A percentile compares a stretch with the other conserved stretches of the same genome.
These are phyloP conservation scores for Laburnicola sp. DNA, from an alignment of 2,329 filamentous ascomycete genomes.

Conservation along the genomic window DNA sequence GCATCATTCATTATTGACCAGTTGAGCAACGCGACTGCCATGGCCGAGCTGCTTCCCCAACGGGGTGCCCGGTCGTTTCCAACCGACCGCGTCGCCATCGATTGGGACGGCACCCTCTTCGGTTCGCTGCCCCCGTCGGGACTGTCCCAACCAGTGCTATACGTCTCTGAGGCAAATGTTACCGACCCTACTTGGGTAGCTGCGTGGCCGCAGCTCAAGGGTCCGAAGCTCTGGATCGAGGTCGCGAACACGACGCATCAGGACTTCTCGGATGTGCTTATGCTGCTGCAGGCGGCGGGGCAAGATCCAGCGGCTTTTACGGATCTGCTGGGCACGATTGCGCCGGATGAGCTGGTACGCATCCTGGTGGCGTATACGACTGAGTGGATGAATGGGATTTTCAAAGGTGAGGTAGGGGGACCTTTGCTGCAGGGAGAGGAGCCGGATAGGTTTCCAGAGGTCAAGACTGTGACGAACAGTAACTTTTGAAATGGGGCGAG, in stretches of 20 bases:
- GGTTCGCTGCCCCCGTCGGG: slow-evolving; percentile 18
- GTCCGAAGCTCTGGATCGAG: slow-evolving; percentile 28
- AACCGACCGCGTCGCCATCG: slow-evolving; percentile 22
- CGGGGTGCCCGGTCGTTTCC: slow-evolving; percentile 15
- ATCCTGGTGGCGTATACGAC: slow-evolving; percentile 20
- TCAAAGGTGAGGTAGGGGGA: slow-evolving; percentile 20
- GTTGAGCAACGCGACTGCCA: slow-evolving; percentile 25
- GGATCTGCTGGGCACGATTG: slow-evolving; percentile 21
- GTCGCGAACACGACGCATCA: slow-evolving; percentile 23
- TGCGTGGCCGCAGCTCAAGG: slow-evolving; percentile 23
- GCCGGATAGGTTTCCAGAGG: slow-evolving; percentile 25
- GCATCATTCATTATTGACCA: slow-evolving; percentile 28
- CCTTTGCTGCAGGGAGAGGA: slow-evolving; percentile 20
- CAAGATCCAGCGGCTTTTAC: slow-evolving; percentile 14
- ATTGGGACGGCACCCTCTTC: slow-evolving; percentile 25
- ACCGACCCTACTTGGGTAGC: slow-evolving; percentile 15
- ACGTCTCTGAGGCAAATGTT: slow-evolving; percentile 16
- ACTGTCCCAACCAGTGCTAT: slow-evolving; percentile 25
- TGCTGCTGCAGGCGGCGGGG: slow-evolving; percentile 21
- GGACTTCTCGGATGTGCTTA: slow-evolving; percentile 20
- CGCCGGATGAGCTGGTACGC: slow-evolving; percentile 7
- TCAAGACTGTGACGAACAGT: slow-evolving; percentile 16
- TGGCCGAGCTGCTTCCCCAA: slow-evolving; percentile 12
- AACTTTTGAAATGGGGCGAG: no score
- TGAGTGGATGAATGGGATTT: slow-evolving; percentile 23